Conservation (phyloP, 306 rosid genomes). For the Fagus sylvatica region DNA sequence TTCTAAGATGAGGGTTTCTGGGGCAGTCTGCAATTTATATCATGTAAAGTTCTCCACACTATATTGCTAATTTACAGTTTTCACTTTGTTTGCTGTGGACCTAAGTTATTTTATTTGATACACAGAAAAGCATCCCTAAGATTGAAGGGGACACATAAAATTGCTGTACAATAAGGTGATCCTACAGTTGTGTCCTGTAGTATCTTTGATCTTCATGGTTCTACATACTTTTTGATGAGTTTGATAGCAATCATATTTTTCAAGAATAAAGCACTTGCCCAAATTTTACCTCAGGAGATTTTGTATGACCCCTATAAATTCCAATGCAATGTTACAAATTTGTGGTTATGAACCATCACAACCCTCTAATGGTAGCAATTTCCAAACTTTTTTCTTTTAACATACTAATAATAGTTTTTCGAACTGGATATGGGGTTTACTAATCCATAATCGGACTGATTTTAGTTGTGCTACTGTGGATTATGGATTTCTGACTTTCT, state of each 20-base stretch:
- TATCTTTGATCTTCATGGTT: not conserved
- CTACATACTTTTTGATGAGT: not conserved
- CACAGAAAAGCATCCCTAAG: not conserved
- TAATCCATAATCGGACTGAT: not conserved
- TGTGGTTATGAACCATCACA: not conserved
- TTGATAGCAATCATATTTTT: not conserved
- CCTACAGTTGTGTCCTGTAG: not conserved
- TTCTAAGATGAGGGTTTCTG: constrained; percentile 34
- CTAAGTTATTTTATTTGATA: constrained; percentile 13
- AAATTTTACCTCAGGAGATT: not conserved
- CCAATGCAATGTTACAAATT: no score
- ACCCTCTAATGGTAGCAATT: not conserved
- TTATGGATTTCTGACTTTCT: not conserved
- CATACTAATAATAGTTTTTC: no score
- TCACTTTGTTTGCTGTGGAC: not conserved
- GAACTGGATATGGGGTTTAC: not conserved
- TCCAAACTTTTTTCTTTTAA: not conserved
- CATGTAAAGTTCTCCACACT: not conserved
- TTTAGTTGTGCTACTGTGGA: no score
- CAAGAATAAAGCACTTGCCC: not conserved
- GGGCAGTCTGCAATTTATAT: not conserved
- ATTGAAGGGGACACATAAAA: not conserved
- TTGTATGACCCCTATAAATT: not conserved
- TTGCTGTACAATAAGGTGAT: not conserved
- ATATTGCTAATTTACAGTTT: not conserved